Conservation (phyloP, 345 rosid species). For the Lepidium didymum region DNA sequence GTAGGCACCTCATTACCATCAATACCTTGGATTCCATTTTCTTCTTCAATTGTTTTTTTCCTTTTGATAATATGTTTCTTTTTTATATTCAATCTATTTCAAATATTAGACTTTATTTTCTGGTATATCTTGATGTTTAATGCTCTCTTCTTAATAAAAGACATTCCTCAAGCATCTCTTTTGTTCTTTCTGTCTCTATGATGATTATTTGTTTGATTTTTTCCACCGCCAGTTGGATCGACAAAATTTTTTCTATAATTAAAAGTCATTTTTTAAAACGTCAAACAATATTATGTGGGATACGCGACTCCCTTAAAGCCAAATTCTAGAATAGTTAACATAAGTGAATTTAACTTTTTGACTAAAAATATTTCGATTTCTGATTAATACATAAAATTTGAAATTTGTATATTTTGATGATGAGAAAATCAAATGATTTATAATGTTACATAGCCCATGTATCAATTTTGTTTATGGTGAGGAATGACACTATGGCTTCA, state of each 20-base stretch:
- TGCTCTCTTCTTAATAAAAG: constrained; percentile 20
- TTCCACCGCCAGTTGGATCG: no score
- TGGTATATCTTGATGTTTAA: constrained; percentile 20
- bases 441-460: not conserved
- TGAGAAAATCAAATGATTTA: not conserved
- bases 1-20: constrained; percentile 16
- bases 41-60: not conserved
- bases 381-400: no score
- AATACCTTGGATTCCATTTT: constrained; percentile 30
- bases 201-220: not conserved
- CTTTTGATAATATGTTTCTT: not conserved
- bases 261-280: no score
- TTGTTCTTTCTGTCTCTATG: not conserved
- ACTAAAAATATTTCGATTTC: no score
- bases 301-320: no score
- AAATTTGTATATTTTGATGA: not conserved
- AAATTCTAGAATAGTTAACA: no score
- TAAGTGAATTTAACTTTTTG: no score
- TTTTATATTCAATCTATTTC: not conserved
- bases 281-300: no score
- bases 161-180: constrained; percentile 18
- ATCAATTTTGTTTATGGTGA: not conserved
- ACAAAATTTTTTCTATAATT: no score
- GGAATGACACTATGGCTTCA: not conserved
- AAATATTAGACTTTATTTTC: no score